These are phyloP conservation scores for Pachysandra terminalis DNA, from an alignment of 164 flowering plant genomes.

Conservation along the genomic window DNA sequence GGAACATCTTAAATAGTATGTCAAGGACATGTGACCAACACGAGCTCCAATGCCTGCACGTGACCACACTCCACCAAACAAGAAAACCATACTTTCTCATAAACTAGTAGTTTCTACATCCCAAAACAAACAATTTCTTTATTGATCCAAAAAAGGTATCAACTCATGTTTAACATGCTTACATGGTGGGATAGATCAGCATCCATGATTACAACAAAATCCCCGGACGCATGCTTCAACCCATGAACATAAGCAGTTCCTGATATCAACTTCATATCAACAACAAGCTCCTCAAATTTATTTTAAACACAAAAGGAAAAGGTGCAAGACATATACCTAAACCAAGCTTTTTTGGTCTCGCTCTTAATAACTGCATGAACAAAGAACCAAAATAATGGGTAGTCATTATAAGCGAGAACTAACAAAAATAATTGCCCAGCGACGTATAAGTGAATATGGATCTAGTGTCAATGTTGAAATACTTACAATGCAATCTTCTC, in stretches of 20 bases:
- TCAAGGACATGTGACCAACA: no score
- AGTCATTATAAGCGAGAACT: background rate
- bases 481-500: conserved; percentile 90
- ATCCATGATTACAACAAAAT: conserved; percentile 94
- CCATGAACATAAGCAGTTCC: conserved; percentile 96
- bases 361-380: conserved; percentile 67
- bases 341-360: conserved; percentile 92
- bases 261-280: conserved; percentile 28
- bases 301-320: background rate
- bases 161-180: conserved; percentile 25
- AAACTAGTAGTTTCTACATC: background rate
- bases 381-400: conserved; percentile 6
- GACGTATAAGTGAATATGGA: background rate
- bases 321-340: conserved; percentile 49
- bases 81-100: background rate
- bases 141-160: background rate
- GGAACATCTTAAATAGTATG: no score
- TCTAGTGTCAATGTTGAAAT: background rate
- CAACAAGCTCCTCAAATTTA: background rate
- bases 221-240: conserved; percentile 89
- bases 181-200: conserved; percentile 99
- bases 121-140: background rate
- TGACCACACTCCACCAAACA: background rate
- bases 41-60: no score
- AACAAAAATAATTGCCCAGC: background rate